Conservation (phyloP, 768 basidiomycete species). For the Hysterangium stoloniferum region DNA sequence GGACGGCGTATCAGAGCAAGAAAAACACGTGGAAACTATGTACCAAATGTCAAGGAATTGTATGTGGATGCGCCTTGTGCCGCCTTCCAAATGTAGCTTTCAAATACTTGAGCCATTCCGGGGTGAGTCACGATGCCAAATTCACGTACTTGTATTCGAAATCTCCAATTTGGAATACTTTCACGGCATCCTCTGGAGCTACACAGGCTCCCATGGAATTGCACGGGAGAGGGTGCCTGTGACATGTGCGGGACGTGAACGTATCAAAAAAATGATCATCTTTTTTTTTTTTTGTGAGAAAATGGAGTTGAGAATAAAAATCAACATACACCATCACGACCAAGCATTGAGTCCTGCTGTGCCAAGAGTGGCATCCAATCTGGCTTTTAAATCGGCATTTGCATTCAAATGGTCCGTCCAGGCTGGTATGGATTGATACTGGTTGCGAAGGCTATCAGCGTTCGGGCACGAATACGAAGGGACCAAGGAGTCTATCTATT, state of each 20-base stretch:
- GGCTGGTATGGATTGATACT: constrained; percentile 36
- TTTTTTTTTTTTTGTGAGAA: constrained; percentile 11
- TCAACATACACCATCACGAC: constrained; percentile 38
- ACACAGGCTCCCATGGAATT: constrained; percentile 36
- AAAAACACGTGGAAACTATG: too few relatives aligned
- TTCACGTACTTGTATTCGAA: constrained; percentile 32
- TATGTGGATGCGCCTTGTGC: constrained; percentile 38
- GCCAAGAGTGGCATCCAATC: constrained; percentile 33
- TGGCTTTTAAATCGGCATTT: constrained; percentile 29
- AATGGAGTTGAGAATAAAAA: background rate
- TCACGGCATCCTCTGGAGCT: constrained; percentile 29
- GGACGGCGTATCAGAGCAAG: background rate
- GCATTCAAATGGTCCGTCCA: constrained; percentile 38
- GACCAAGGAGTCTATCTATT: constrained; percentile 40
- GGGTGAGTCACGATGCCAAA: too few relatives aligned
- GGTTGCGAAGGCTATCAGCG: constrained; percentile 31
- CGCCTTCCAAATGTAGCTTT: constrained; percentile 43
- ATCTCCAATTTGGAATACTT: constrained; percentile 31
- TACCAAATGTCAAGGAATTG: constrained; percentile 38
- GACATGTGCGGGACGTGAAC: constrained; percentile 41
- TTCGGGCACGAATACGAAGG: constrained; percentile 38
- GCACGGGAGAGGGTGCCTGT: constrained; percentile 38
- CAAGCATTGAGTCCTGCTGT: constrained; percentile 33
- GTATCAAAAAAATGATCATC: constrained; percentile 47
- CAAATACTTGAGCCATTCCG: background rate